Percentiles rank a stretch among this genome's conserved stretches.
Evolutionary conservation across 768 basidiomycete species (phyloP).

Genomic region (Pleurotus djamor): DNA sequence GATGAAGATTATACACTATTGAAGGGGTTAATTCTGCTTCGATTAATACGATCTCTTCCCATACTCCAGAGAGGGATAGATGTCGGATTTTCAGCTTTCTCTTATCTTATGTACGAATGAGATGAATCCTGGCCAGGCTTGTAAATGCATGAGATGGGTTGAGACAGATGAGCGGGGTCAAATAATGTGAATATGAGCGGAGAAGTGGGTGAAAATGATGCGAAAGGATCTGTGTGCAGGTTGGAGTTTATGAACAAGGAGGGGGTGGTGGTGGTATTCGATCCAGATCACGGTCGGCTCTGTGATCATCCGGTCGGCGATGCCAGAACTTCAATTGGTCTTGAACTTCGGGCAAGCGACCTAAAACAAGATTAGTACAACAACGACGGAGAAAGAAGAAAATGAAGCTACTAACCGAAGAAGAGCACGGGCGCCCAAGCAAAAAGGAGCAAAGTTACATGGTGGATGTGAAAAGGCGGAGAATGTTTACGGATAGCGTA

Average conservation of each 20-base stretch:
- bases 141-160: too few relatives aligned
- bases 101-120: neutral
- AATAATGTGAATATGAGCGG: neutral
- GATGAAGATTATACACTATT: neutral
- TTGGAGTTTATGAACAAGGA: neutral
- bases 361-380: neutral
- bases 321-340: neutral
- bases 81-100: neutral
- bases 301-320: neutral
- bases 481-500: conserved; percentile 37
- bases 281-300: neutral
- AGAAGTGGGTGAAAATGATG: neutral
- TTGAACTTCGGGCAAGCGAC: neutral
- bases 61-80: neutral
- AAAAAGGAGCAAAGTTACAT: conserved; percentile 55
- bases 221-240: neutral
- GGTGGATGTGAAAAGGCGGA: conserved; percentile 65
- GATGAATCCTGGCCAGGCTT: neutral
- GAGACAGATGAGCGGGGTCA: too few relatives aligned
- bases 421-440: conserved; percentile 60
- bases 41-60: neutral
- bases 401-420: conserved; percentile 37
- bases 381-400: neutral
- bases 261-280: neutral
- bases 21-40: neutral